Conservation (phyloP, 208 protist species). For the Strigomonas culicis region DNA sequence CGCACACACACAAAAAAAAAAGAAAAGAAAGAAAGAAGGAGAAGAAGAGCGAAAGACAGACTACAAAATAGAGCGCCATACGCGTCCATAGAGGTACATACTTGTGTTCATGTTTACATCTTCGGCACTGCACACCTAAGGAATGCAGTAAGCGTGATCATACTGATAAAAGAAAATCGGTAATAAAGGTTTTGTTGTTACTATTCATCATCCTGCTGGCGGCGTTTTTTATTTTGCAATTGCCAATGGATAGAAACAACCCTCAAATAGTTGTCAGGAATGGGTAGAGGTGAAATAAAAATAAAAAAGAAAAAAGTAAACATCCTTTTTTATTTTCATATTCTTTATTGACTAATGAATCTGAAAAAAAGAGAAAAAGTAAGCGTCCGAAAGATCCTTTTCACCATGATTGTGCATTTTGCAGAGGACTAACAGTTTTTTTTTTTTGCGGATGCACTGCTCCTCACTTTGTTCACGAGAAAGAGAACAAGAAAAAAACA, state of each 20-base stretch:
- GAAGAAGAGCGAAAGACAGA: constrained; percentile 14
- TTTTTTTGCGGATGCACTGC: neutral
- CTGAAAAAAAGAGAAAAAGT: constrained; percentile 4
- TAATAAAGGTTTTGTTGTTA: no score
- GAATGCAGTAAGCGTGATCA: no score
- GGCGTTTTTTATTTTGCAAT: no score
- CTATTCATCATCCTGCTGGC: no score
- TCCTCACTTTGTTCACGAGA: neutral
- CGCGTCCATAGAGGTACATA: neutral
- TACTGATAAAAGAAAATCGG: no score
- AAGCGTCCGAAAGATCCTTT: neutral
- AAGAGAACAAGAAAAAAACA: constrained; percentile 6
- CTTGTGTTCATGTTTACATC: neutral
- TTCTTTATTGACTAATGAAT: neutral
- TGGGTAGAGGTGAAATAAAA: no score
- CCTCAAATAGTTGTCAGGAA: no score
- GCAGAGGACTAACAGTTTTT: neutral
- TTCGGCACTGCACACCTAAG: no score
- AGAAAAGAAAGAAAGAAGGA: constrained; percentile 22
- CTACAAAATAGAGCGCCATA: neutral
- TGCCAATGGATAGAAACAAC: no score
- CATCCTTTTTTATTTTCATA: neutral
- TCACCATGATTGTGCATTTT: neutral
- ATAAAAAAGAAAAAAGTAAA: constrained; percentile 16
- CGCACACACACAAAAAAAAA: neutral